Evolutionary conservation across 2,329 filamentous ascomycete species (phyloP).

Genomic region (Colletotrichum limetticola): DNA sequence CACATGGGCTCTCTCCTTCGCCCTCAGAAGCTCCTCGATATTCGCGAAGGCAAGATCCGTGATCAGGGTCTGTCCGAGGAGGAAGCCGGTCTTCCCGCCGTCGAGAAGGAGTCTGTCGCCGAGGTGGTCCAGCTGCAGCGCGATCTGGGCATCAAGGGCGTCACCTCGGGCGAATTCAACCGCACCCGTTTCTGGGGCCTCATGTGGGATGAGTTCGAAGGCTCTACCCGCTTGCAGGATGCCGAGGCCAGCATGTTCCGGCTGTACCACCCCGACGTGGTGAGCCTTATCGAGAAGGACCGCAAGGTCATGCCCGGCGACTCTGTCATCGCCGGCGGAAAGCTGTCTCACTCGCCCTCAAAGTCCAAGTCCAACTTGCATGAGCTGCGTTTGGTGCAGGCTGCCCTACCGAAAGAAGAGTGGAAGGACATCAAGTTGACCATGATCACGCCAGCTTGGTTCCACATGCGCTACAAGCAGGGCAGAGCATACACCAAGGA

Average conservation of each 20-base stretch:
- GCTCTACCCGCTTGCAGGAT: constrained; percentile 59
- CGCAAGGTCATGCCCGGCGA: constrained; percentile 67
- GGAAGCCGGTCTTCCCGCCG: constrained; percentile 64
- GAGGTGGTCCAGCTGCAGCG: constrained; percentile 76
- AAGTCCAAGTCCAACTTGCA: constrained; percentile 60
- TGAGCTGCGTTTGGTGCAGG: constrained; percentile 60
- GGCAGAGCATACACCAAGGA: constrained; percentile 40
- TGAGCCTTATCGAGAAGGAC: constrained; percentile 62
- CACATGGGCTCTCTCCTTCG: constrained; percentile 80
- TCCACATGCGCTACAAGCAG: constrained; percentile 45
- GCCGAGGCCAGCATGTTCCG: constrained; percentile 63
- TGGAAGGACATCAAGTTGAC: constrained; percentile 65
- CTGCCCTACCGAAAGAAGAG: constrained; percentile 55
- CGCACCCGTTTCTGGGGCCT: constrained; percentile 62
- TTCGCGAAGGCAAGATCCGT: constrained; percentile 66
- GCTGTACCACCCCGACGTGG: constrained; percentile 65
- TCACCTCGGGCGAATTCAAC: constrained; percentile 77
- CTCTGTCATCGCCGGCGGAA: constrained; percentile 61
- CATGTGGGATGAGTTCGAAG: constrained; percentile 65
- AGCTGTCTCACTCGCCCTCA: constrained; percentile 55
- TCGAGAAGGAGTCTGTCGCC: constrained; percentile 74
- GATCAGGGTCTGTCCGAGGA: constrained; percentile 54
- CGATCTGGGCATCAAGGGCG: constrained; percentile 71
- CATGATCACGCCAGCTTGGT: constrained; percentile 64
- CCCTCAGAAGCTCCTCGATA: constrained; percentile 64